phyloP scores from a whole-genome alignment of 495 filamentous ascomycete species.

The Rhypophila decipiens region DNA sequence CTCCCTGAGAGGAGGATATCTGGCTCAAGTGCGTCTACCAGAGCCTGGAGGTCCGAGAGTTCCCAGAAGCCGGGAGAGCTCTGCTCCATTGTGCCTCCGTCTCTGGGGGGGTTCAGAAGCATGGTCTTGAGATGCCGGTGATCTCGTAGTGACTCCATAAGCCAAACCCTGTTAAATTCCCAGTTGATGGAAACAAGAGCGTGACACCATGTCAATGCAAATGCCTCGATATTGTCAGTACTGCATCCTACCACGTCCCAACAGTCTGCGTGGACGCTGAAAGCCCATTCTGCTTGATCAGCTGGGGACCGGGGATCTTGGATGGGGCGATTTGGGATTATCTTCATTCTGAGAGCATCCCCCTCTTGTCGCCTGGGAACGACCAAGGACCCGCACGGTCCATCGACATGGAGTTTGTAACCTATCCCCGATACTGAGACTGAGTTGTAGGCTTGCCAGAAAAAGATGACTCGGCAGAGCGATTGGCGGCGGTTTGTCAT shows the following conservation, averaged over 20 bases:
- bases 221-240: background rate
- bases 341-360: background rate
- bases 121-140: background rate
- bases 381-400: background rate
- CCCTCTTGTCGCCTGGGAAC: background rate
- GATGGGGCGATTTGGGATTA: background rate
- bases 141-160: background rate
- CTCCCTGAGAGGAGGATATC: background rate
- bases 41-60: background rate
- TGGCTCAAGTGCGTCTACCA: background rate
- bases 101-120: too few species aligned
- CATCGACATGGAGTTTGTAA: background rate
- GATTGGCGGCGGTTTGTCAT: background rate
- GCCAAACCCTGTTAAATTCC: constrained; percentile 4
- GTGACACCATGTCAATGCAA: constrained; percentile 8
- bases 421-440: constrained; percentile 1
- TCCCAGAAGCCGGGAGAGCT: background rate
- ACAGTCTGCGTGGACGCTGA: constrained; percentile 17
- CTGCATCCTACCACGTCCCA: constrained; percentile 13
- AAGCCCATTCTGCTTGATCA: constrained; percentile 7
- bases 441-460: background rate
- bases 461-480: constrained; percentile 6
- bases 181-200: constrained; percentile 13
- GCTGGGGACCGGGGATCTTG: background rate
- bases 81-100: too few species aligned